These are phyloP conservation scores for Trichoderma lentiforme DNA, from an alignment of 2,329 filamentous ascomycete species.

Conservation along the genomic window DNA sequence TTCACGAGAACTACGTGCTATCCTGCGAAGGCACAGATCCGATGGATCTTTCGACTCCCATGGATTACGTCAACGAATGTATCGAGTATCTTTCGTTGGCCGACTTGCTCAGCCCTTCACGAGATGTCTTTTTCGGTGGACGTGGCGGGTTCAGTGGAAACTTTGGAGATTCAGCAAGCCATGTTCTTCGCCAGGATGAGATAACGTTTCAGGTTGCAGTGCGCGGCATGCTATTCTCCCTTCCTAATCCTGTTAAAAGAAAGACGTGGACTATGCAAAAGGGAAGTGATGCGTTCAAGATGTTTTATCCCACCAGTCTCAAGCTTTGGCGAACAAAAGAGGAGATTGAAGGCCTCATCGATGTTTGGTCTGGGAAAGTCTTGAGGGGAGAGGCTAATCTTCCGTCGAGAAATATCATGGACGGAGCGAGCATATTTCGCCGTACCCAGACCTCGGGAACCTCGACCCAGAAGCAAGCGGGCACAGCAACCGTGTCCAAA, in stretches of 20 bases:
- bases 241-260: conserved; percentile 84
- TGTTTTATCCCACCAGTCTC: conserved; percentile 86
- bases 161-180: conserved; percentile 59
- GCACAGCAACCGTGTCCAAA: conserved; percentile 10
- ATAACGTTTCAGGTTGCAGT: conserved; percentile 91
- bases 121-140: conserved; percentile 64
- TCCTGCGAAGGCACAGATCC: conserved; percentile 66
- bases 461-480: conserved; percentile 33
- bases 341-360: conserved; percentile 72
- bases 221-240: conserved; percentile 76
- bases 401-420: conserved; percentile 39
- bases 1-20: conserved; percentile 90
- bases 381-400: conserved; percentile 51
- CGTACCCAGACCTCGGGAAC: conserved; percentile 36
- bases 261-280: conserved; percentile 45
- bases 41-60: conserved; percentile 55
- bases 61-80: conserved; percentile 80
- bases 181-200: conserved; percentile 84
- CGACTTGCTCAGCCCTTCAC: conserved; percentile 76
- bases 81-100: conserved; percentile 83
- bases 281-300: conserved; percentile 67
- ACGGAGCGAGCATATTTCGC: conserved; percentile 49
- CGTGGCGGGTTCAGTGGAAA: conserved; percentile 45
- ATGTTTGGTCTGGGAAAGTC: conserved; percentile 62
- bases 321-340: conserved; percentile 82